Conservation (phyloP, 106 monocot species). For the Platanthera guangdongensis region DNA sequence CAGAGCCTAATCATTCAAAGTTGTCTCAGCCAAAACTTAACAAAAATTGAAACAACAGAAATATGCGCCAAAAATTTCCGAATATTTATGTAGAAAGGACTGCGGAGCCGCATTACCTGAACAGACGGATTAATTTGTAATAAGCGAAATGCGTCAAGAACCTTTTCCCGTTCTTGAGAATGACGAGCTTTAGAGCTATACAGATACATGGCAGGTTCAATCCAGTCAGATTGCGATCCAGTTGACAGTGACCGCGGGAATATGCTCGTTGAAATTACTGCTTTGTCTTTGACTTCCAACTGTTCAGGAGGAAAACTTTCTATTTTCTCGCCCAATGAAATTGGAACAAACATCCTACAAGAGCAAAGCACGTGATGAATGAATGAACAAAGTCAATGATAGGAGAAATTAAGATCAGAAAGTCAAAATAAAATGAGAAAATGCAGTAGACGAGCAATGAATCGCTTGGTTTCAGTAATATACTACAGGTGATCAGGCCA, state of each 20-base stretch:
- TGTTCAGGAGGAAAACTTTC: constrained; percentile 17
- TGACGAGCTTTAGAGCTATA: constrained; percentile 18
- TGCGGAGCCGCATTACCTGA: constrained; percentile 29
- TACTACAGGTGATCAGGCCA: too few relatives aligned
- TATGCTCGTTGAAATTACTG: constrained; percentile 9
- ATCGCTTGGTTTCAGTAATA: too few relatives aligned
- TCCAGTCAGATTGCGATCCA: constrained; percentile 44
- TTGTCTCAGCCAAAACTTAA: background rate
- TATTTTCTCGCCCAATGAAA: constrained; percentile 13
- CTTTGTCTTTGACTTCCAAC: constrained; percentile 13
- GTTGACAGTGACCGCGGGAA: background rate
- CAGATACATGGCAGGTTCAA: constrained; percentile 42
- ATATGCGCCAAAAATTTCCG: background rate
- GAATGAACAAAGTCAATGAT: background rate
- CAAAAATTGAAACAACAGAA: background rate
- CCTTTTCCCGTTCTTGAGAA: constrained; percentile 22
- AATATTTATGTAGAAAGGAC: background rate
- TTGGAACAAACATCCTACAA: constrained; percentile 25
- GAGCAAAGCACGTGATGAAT: background rate
- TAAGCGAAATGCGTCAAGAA: constrained; percentile 50
- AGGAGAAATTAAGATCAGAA: too few relatives aligned
- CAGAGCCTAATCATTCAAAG: background rate
- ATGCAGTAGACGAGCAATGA: too few relatives aligned
- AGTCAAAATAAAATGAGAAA: too few relatives aligned
- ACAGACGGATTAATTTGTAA: constrained; percentile 41